Conservation (phyloP, 2,329 filamentous ascomycete genomes). For the Clonostachys chloroleuca region DNA sequence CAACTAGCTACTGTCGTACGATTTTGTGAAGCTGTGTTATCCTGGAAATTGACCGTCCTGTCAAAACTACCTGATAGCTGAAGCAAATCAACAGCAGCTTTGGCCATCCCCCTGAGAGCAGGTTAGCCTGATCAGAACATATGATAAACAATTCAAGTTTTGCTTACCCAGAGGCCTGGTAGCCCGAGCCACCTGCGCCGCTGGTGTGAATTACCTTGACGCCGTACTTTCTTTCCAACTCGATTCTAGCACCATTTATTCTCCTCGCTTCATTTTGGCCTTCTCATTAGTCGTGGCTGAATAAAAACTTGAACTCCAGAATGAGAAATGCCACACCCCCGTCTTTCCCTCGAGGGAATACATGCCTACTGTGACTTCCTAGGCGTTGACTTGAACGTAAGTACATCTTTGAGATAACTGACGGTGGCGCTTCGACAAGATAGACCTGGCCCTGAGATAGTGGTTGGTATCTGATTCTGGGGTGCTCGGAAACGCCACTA, state of each 20-base stretch:
- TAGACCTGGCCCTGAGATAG: slow-evolving; percentile 17
- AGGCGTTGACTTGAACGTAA: slow-evolving; percentile 32
- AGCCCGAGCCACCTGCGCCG: slow-evolving; percentile 17
- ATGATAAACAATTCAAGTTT: too few relatives aligned
- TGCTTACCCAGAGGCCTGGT: slow-evolving; percentile 15
- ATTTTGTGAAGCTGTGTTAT: too few relatives aligned
- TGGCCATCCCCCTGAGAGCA: too few relatives aligned
- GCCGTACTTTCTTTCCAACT: slow-evolving; percentile 13
- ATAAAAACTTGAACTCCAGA: background rate
- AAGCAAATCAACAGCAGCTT: too few relatives aligned
- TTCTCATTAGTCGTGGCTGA: background rate
- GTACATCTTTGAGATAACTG: slow-evolving; percentile 30
- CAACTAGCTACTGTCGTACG: too few relatives aligned
- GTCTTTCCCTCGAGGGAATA: slow-evolving; percentile 32
- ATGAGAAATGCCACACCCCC: slow-evolving; percentile 15
- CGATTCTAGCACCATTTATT: slow-evolving; percentile 19
- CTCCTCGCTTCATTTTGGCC: slow-evolving; percentile 5
- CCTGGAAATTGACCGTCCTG: too few relatives aligned
- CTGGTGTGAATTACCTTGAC: slow-evolving; percentile 16
- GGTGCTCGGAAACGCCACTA: background rate
- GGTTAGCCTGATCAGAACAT: too few relatives aligned
- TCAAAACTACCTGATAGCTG: too few relatives aligned
- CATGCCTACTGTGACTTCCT: slow-evolving; percentile 29
- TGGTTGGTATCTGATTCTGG: background rate
- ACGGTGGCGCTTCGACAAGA: slow-evolving; percentile 28